Percentiles rank a stretch among this genome's conserved stretches.
phyloP scores from a whole-genome alignment of 495 filamentous ascomycete genomes.

The Niebla homalea region DNA sequence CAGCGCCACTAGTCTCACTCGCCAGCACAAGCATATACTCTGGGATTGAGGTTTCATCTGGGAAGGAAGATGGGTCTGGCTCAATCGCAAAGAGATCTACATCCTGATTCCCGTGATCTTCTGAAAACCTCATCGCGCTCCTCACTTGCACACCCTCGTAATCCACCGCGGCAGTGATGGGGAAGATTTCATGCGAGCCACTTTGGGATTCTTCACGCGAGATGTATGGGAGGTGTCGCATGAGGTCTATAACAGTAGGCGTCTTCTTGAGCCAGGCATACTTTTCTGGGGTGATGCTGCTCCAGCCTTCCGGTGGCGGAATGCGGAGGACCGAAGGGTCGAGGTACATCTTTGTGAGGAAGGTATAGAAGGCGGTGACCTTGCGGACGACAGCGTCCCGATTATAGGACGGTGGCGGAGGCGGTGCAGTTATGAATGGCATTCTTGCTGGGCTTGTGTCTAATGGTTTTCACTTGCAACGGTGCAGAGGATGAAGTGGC shows the following conservation, averaged over 20 bases:
- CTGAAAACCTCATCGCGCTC: not conserved
- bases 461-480: not conserved
- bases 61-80: no score
- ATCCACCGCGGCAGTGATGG: not conserved
- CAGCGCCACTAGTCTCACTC: not conserved
- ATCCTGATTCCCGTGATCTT: not conserved
- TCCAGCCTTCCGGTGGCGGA: conserved; percentile 19
- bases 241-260: conserved; percentile 14
- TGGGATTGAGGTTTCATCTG: not conserved
- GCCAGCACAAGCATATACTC: not conserved
- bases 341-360: conserved; percentile 19
- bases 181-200: conserved; percentile 4
- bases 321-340: conserved; percentile 7
- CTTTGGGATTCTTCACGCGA: not conserved
- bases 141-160: not conserved
- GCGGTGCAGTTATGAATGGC: no score
- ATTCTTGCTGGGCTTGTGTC: no score
- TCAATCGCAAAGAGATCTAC: not conserved
- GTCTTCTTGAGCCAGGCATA: conserved; percentile 14
- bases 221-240: conserved; percentile 18
- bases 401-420: not conserved
- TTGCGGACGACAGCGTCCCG: conserved; percentile 11
- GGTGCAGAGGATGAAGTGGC: not conserved
- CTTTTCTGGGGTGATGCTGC: conserved; percentile 10
- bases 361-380: conserved; percentile 16